These are phyloP conservation scores for Dothidotthia symphoricarpi DNA, from an alignment of 2,329 filamentous ascomycete species.

Conservation along the genomic window DNA sequence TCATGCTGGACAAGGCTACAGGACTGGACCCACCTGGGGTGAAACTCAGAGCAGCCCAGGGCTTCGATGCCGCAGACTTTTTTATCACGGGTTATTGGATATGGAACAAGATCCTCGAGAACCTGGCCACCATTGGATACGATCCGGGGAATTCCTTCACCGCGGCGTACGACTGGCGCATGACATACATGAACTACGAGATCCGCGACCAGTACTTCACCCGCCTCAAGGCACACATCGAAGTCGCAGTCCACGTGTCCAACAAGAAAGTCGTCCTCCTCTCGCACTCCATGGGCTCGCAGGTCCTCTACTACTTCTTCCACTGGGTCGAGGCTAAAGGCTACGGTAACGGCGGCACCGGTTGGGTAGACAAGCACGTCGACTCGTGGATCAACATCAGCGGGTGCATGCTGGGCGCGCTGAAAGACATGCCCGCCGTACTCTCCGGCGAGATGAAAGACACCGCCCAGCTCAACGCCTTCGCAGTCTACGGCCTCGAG, in stretches of 20 bases:
- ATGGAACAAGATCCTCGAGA: slow-evolving; percentile 98
- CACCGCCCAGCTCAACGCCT: slow-evolving; percentile 91
- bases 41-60: slow-evolving; percentile 89
- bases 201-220: slow-evolving; percentile 91
- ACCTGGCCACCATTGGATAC: slow-evolving; percentile 91
- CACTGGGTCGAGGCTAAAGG: slow-evolving; percentile 79
- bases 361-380: slow-evolving; percentile 87
- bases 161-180: slow-evolving; percentile 82
- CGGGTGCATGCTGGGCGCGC: slow-evolving; percentile 93
- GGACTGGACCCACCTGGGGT: slow-evolving; percentile 87
- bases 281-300: slow-evolving; percentile 96
- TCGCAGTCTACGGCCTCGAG: slow-evolving; percentile 94
- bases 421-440: slow-evolving; percentile 86
- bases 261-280: slow-evolving; percentile 79
- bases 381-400: slow-evolving; percentile 98
- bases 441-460: slow-evolving; percentile 98
- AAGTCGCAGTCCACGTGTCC: slow-evolving; percentile 71
- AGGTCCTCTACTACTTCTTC: slow-evolving; percentile 84
- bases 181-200: slow-evolving; percentile 88
- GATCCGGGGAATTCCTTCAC: slow-evolving; percentile 76
- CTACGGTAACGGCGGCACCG: slow-evolving; percentile 73
- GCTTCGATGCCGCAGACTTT: slow-evolving; percentile 97
- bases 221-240: slow-evolving; percentile 83
- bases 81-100: slow-evolving; percentile 93
- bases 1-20: slow-evolving; percentile 92